phyloP scores from a whole-genome alignment of 176 grass and related monocot species.

The Panicum miliaceum region DNA sequence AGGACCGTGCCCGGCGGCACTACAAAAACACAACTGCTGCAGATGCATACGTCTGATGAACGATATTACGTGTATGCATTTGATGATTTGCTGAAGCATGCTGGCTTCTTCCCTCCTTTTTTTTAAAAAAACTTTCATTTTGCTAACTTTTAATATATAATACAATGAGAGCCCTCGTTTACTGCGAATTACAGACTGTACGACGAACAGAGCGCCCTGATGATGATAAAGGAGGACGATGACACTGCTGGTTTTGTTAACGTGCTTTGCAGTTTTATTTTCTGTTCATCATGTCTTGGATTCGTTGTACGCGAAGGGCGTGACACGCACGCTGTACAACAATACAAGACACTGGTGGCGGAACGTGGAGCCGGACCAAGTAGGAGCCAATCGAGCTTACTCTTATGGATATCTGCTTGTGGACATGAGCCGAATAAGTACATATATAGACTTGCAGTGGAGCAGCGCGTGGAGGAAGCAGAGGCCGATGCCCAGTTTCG shows the following conservation, averaged over 20 bases:
- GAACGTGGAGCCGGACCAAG: too few relatives aligned
- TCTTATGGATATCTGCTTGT: too few relatives aligned
- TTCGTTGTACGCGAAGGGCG: constrained; percentile 28
- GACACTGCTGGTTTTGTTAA: constrained; percentile 32
- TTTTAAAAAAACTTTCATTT: background rate
- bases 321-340: constrained; percentile 29
- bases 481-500: too few relatives aligned
- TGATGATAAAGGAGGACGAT: background rate
- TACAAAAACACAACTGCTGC: constrained; percentile 22
- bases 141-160: background rate
- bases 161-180: background rate
- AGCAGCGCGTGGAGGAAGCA: too few relatives aligned
- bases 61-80: background rate
- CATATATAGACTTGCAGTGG: too few relatives aligned
- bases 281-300: constrained; percentile 22
- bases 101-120: too few relatives aligned
- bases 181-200: background rate
- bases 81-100: constrained; percentile 44
- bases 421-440: too few relatives aligned
- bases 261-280: background rate
- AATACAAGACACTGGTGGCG: too few relatives aligned
- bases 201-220: background rate
- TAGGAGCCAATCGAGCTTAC: too few relatives aligned
- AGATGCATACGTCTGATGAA: constrained; percentile 9
- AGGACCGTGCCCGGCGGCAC: constrained; percentile 1